Percentiles rank a stretch among this genome's conserved stretches.
Evolutionary conservation across 805 yeast species (phyloP).

Genomic region (Lipomyces sp.): DNA sequence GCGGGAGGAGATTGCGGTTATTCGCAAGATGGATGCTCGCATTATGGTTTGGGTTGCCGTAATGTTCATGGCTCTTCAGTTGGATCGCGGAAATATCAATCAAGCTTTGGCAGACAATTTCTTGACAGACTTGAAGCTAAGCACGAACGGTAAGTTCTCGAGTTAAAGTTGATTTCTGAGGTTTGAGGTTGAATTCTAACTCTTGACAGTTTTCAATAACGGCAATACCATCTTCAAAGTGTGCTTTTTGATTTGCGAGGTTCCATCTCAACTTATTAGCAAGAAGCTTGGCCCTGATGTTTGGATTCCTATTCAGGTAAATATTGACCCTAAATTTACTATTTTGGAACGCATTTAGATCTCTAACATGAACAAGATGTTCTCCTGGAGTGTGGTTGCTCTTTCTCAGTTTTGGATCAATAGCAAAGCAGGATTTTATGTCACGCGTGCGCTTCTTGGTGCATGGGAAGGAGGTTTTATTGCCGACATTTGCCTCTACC

Average conservation of each 20-base stretch:
- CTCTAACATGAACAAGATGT: too few species aligned
- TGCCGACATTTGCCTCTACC: slow-evolving; percentile 55
- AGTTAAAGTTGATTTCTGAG: too few species aligned
- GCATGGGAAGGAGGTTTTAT: slow-evolving; percentile 60
- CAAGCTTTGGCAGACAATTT: slow-evolving; percentile 57
- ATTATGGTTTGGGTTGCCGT: slow-evolving; percentile 54
- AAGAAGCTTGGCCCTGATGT: slow-evolving; percentile 60
- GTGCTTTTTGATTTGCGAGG: slow-evolving; percentile 54
- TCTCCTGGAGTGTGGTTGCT: slow-evolving; percentile 52
- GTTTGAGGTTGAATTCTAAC: neutral
- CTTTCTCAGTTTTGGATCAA: slow-evolving; percentile 47
- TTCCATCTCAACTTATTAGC: slow-evolving; percentile 65
- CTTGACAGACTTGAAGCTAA: slow-evolving; percentile 48
- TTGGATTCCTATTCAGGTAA: slow-evolving; percentile 55
- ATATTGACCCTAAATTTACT: neutral
- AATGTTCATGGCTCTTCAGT: slow-evolving; percentile 55
- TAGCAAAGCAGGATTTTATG: slow-evolving; percentile 44
- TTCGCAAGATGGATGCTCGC: slow-evolving; percentile 51
- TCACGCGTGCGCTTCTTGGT: slow-evolving; percentile 53
- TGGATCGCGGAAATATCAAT: slow-evolving; percentile 54
- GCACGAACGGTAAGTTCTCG: slow-evolving; percentile 42
- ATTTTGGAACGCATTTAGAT: neutral
- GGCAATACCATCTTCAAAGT: slow-evolving; percentile 49
- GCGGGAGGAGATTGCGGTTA: slow-evolving; percentile 49
- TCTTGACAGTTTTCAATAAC: slow-evolving; percentile 13